Evolutionary conservation across 2,329 filamentous ascomycete species (phyloP).

Genomic region (Ophiostoma ips): DNA sequence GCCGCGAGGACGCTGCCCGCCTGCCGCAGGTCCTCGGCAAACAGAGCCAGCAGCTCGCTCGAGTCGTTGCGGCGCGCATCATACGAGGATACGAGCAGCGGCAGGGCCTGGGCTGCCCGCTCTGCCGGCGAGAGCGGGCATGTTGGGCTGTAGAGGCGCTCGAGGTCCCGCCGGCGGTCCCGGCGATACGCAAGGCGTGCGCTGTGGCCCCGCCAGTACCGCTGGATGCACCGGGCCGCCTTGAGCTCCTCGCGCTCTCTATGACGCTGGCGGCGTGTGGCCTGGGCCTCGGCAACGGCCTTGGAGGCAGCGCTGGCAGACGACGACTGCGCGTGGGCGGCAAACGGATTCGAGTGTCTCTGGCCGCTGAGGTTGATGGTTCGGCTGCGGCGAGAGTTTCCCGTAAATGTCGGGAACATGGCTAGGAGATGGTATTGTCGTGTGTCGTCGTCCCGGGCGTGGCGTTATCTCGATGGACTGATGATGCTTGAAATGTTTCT

Average conservation of each 20-base stretch:
- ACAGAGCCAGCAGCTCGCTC: constrained; percentile 30
- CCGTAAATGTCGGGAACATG: constrained; percentile 92
- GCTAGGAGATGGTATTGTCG: too few species aligned
- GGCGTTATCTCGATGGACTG: too few species aligned
- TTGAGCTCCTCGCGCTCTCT: constrained; percentile 64
- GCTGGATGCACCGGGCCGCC: constrained; percentile 62
- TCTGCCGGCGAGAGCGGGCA: constrained; percentile 20
- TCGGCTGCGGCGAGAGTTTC: constrained; percentile 67
- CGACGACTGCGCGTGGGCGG: constrained; percentile 43
- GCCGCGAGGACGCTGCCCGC: constrained; percentile 24
- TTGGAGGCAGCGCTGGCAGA: constrained; percentile 53
- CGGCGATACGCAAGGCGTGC: constrained; percentile 44
- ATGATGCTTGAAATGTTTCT: background rate
- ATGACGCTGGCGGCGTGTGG: constrained; percentile 68
- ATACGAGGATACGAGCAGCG: constrained; percentile 37
- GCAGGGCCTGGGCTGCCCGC: constrained; percentile 28
- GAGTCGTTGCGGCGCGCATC: constrained; percentile 31
- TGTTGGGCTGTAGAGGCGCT: constrained; percentile 36
- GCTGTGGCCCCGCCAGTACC: constrained; percentile 66
- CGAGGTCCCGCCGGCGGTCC: constrained; percentile 46
- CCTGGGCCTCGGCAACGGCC: constrained; percentile 73
- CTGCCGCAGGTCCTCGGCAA: constrained; percentile 30
- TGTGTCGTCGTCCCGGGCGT: too few species aligned
- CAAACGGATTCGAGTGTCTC: constrained; percentile 61
- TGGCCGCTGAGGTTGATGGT: constrained; percentile 92